These are phyloP conservation scores for Penicillium sp. DNA, from an alignment of 2,329 filamentous ascomycete genomes.

Conservation along the genomic window DNA sequence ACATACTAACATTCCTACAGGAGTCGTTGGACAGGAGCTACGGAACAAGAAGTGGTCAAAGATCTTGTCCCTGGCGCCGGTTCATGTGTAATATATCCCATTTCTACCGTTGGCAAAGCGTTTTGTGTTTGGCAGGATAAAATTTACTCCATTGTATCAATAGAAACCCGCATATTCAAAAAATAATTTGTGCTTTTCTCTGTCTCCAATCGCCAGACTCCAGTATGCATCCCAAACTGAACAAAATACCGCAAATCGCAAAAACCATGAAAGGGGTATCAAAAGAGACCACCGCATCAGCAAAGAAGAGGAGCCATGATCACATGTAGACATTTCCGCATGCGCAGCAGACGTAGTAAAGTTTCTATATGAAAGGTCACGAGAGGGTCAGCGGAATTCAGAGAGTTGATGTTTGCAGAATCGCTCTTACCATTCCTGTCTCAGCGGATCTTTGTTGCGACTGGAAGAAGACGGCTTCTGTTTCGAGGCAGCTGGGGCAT, in stretches of 20 bases:
- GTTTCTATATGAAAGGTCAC: constrained; percentile 61
- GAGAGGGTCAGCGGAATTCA: constrained; percentile 15
- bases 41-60: constrained; percentile 96
- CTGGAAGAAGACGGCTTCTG: constrained; percentile 97
- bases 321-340: constrained; percentile 80
- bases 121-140: constrained; percentile 14
- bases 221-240: constrained; percentile 11
- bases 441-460: constrained; percentile 95
- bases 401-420: too few species aligned
- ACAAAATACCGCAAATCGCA: constrained; percentile 15
- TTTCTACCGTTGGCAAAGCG: constrained; percentile 28
- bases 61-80: constrained; percentile 91
- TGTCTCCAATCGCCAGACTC: constrained; percentile 6
- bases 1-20: constrained; percentile 42
- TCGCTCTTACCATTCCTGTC: constrained; percentile 81
- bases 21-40: constrained; percentile 86
- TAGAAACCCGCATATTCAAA: constrained; percentile 23
- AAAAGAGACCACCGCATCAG: constrained; percentile 13
- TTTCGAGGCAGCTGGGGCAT: constrained; percentile 81
- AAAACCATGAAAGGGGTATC: constrained; percentile 33
- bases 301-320: constrained; percentile 13
- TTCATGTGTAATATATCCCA: constrained; percentile 62
- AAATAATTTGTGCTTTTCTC: constrained; percentile 4
- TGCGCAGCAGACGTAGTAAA: constrained; percentile 90
- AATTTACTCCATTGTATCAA: constrained; percentile 32